Percentiles rank a stretch among this genome's conserved stretches.
phyloP scores from a whole-genome alignment of 129 eudicot genomes.

The Rutidosis leptorrhynchoides region DNA sequence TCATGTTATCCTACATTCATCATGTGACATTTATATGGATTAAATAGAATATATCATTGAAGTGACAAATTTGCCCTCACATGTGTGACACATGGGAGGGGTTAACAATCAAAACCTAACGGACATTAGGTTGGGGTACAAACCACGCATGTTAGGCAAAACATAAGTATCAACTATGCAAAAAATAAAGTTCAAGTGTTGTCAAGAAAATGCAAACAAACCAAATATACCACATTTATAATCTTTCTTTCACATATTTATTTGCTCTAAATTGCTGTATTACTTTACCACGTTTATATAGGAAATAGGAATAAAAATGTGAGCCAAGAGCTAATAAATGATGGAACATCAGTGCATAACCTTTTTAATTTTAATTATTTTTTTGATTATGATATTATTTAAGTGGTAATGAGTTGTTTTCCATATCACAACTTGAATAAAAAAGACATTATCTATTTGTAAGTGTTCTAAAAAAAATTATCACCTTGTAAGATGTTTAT shows the following conservation, averaged over 20 bases:
- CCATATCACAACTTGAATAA: neutral
- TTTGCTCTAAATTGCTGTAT: neutral
- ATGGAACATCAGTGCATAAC: neutral
- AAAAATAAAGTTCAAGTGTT: too few species aligned
- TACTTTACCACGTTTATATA: neutral
- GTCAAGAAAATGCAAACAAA: too few species aligned
- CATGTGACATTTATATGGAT: too few species aligned
- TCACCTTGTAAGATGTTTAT: neutral
- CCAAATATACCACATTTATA: too few species aligned
- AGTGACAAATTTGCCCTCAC: too few species aligned
- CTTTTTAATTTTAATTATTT: neutral
- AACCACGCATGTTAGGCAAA: too few species aligned
- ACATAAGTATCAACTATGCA: too few species aligned
- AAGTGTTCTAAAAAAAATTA: neutral
- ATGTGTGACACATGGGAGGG: too few species aligned
- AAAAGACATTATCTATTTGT: neutral
- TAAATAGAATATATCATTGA: too few species aligned
- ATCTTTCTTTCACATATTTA: neutral
- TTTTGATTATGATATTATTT: neutral
- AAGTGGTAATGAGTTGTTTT: conserved; percentile 21
- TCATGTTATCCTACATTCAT: too few species aligned
- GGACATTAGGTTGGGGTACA: too few species aligned
- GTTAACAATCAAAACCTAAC: too few species aligned
- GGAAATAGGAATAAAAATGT: neutral
- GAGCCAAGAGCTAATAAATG: neutral